A percentile compares a stretch with the other conserved stretches of the same genome.
Evolutionary conservation across 176 grass and related monocot genomes (phyloP).

Genomic region (Aegilops bicornis): DNA sequence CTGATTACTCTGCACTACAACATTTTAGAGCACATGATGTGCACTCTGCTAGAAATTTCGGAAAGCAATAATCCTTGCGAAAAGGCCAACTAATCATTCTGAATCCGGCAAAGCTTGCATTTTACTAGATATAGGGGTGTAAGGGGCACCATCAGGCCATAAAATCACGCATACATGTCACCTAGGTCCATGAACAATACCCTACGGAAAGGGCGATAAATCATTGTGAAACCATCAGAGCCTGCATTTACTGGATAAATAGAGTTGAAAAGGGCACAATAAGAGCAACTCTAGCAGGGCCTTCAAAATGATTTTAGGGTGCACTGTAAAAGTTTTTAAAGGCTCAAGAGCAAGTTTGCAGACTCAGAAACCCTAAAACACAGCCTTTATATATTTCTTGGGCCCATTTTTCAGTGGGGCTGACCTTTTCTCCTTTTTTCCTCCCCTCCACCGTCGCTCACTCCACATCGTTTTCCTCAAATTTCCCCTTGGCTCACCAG

Average conservation of each 20-base stretch:
- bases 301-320: neutral
- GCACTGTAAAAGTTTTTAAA: neutral
- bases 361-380: neutral
- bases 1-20: neutral
- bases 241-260: neutral
- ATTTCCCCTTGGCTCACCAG: too few relatives aligned
- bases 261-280: neutral
- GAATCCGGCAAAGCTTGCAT: neutral
- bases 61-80: neutral
- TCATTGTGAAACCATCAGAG: neutral
- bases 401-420: too few relatives aligned
- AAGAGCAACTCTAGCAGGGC: neutral
- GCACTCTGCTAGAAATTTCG: neutral
- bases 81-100: neutral
- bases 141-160: neutral
- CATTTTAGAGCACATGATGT: conserved; percentile 8
- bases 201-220: neutral
- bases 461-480: too few relatives aligned
- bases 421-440: too few relatives aligned
- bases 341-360: neutral
- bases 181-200: neutral
- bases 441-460: too few relatives aligned
- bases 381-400: too few relatives aligned
- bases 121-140: neutral
- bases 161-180: neutral